Evolutionary conservation across 768 basidiomycete species (phyloP).

Genomic region (Dioszegia crocea): DNA sequence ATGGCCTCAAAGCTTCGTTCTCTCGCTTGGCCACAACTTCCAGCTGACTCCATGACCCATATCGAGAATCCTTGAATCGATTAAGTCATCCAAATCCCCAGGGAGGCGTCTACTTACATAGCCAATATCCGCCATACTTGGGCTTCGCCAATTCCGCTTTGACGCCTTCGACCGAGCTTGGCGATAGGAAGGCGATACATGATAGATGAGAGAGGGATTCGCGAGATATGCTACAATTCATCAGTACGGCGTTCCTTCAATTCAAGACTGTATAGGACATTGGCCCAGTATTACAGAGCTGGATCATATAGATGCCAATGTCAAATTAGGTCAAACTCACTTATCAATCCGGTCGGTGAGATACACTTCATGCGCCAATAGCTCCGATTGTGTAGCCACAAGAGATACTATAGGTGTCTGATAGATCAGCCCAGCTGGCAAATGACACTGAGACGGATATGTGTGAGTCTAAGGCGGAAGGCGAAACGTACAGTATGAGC

Average conservation of each 20-base stretch:
- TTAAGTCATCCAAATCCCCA: too few relatives aligned
- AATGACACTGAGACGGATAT: not conserved
- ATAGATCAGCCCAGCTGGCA: too few relatives aligned
- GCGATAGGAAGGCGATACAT: conserved; percentile 89
- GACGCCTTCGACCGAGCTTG: conserved; percentile 74
- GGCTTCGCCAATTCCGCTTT: conserved; percentile 81
- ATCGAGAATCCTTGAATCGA: too few relatives aligned
- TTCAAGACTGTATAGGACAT: too few relatives aligned
- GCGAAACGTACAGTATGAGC: conserved; percentile 71
- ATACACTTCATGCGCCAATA: conserved; percentile 94
- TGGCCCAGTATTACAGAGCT: not conserved
- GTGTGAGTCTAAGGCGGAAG: not conserved
- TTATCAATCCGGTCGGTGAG: conserved; percentile 98
- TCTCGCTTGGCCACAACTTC: too few relatives aligned
- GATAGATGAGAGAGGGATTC: conserved; percentile 95
- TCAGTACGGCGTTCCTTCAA: not conserved
- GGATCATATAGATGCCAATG: not conserved
- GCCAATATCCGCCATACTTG: conserved; percentile 95
- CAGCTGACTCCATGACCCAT: too few relatives aligned
- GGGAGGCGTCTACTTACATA: conserved; percentile 86
- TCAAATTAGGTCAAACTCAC: conserved; percentile 46
- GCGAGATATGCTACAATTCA: conserved; percentile 54
- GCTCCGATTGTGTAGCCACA: conserved; percentile 85
- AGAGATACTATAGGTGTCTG: conserved; percentile 91
- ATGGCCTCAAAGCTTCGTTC: too few relatives aligned